Evolutionary conservation across 805 yeast species (phyloP).

Genomic region (Geotrichum ghanense): DNA sequence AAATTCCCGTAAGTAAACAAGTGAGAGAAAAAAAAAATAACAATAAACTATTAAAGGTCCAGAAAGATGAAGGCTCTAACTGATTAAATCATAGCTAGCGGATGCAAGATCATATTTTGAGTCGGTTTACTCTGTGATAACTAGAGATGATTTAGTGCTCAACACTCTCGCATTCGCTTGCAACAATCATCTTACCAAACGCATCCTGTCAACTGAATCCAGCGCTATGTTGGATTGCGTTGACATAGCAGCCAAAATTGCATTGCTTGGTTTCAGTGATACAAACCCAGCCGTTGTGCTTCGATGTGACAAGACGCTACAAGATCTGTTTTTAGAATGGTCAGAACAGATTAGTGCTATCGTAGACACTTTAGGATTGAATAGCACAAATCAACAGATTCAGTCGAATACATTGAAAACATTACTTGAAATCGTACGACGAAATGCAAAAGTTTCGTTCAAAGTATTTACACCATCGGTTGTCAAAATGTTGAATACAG

Average conservation of each 20-base stretch:
- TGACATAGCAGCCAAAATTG: conserved; percentile 22
- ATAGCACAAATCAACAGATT: conserved; percentile 13
- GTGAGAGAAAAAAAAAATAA: too few species aligned
- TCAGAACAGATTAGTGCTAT: conserved; percentile 25
- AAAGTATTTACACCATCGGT: conserved; percentile 25
- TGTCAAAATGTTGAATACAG: conserved; percentile 21
- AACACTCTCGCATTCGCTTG: conserved; percentile 28
- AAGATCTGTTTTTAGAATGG: conserved; percentile 29
- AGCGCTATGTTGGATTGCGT: conserved; percentile 23
- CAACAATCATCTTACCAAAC: conserved; percentile 33
- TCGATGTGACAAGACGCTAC: conserved; percentile 22
- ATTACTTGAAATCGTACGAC: conserved; percentile 18
- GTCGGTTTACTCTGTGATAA: not conserved
- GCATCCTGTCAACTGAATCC: conserved; percentile 32
- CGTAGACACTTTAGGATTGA: conserved; percentile 23
- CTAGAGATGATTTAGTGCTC: not conserved
- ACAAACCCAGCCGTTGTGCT: conserved; percentile 16
- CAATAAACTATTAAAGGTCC: too few species aligned
- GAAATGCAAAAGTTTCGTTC: conserved; percentile 21
- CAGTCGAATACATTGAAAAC: conserved; percentile 18
- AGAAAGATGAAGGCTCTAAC: too few species aligned
- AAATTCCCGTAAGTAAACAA: too few species aligned
- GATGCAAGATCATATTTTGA: not conserved
- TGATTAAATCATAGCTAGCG: not conserved
- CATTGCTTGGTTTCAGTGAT: conserved; percentile 26